These are phyloP conservation scores for Ceratobasidium sp. DNA, from an alignment of 1,284 basidiomycete genomes.

Conservation along the genomic window DNA sequence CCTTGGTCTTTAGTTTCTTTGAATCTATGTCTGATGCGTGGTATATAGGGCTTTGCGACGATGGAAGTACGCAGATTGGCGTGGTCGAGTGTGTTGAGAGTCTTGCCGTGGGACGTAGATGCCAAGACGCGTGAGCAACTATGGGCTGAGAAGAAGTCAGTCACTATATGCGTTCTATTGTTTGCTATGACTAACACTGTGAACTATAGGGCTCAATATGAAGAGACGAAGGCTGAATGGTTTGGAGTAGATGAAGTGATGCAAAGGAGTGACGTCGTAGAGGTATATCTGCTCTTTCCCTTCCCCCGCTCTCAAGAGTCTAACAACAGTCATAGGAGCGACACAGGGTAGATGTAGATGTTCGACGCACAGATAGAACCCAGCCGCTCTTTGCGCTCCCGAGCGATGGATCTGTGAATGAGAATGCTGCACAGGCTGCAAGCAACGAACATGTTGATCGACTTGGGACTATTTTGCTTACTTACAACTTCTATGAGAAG, in stretches of 20 bases:
- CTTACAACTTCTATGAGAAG: constrained; percentile 92
- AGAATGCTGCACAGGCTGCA: constrained; percentile 83
- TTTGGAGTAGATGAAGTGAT: constrained; percentile 84
- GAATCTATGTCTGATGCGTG: neutral
- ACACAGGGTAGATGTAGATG: constrained; percentile 95
- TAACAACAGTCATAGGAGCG: constrained; percentile 68
- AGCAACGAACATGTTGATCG: constrained; percentile 89
- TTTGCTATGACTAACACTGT: constrained; percentile 41
- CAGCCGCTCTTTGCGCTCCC: constrained; percentile 84
- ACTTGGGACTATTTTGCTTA: constrained; percentile 85
- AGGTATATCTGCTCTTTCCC: constrained; percentile 60
- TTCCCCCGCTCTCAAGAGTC: neutral
- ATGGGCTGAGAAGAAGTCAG: constrained; percentile 77
- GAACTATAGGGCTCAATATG: constrained; percentile 71
- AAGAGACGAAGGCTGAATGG: constrained; percentile 81
- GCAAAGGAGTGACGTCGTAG: constrained; percentile 80
- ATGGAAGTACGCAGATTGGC: constrained; percentile 72
- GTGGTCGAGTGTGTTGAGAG: constrained; percentile 93
- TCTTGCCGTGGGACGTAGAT: constrained; percentile 82
- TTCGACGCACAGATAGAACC: constrained; percentile 94
- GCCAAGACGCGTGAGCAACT: constrained; percentile 65
- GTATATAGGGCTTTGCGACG: constrained; percentile 66
- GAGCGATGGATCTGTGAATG: constrained; percentile 61
- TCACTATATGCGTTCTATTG: constrained; percentile 31
- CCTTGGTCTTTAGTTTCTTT: neutral